Base-by-base conservation (phyloP, 352 stramenopile species). In the Phytophthora parvispora region DNA sequence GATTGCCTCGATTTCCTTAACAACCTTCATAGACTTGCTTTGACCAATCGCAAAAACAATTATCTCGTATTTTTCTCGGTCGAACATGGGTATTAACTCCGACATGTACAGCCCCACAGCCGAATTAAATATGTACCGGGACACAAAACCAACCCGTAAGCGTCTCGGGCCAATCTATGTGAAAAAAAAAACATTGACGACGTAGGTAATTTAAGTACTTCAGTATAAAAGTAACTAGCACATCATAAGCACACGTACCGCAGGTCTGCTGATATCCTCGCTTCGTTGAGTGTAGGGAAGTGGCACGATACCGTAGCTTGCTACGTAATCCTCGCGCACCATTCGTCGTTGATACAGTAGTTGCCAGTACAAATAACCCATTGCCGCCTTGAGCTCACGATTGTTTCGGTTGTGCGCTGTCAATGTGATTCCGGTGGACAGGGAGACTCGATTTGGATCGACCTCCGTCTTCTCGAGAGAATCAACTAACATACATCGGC, bases 341-440 rank as follows among this genome's bases (percentile, higher is more conserved):
- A 84, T 58, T 4, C 76, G 48, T 5, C 68, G 61, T 10, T 72
- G 28, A 32, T 89, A 72, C 15, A 90, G 67, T 9, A 92, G 60
- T 18, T 77, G 61, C 49, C 73, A 64, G 53, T 94, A 94, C 61
- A 94, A 73, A n/a, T 60, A 52, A 0, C 70, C 83, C 20, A 92
- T 64, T 43, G 78, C 75, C 12, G 45, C 45, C 45, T 90, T 91
- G 32, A 94, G 74, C n/a, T 80, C 56, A 45, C 83, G 75, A 56
- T 92, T 94, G 69, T 91, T 94, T 62, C 75, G 67, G 57, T 92
- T 87, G 74, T 94, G 86, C 1, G 80, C 60, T 32, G 84, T 87
- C 61, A 94, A 64, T 3, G 72, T 83, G 13, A 91, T 75, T 8
- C 47, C 80, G 6, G 83, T 91, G 6, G 86, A 94, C 22, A 92